Conservation (phyloP, 2,329 filamentous ascomycete genomes). For the Diaporthe longicolla region DNA sequence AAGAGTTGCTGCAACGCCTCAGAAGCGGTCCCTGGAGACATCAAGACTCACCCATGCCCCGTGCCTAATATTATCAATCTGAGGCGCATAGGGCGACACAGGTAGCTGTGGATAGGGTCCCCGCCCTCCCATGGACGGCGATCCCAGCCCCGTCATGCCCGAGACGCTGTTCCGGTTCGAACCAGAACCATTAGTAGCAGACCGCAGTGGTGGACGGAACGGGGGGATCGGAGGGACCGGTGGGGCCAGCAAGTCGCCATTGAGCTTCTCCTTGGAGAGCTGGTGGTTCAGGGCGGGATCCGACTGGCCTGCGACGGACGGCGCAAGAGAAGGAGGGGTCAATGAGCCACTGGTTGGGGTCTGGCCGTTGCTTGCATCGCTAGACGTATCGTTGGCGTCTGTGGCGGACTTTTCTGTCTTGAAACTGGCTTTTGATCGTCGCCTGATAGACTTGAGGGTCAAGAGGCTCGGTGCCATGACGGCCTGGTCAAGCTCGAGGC, state of each 20-base stretch:
- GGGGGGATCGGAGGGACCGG: conserved; percentile 51
- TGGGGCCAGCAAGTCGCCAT: conserved; percentile 44
- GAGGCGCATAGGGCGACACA: conserved; percentile 84
- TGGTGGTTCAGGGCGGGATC: conserved; percentile 76
- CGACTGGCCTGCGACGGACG: conserved; percentile 77
- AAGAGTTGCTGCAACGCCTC: background rate
- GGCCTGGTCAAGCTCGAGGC: conserved; percentile 36
- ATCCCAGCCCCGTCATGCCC: conserved; percentile 73
- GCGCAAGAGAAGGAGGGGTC: conserved; percentile 81
- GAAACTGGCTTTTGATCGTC: conserved; percentile 83
- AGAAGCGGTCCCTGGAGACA: background rate
- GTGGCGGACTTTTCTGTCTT: conserved; percentile 69
- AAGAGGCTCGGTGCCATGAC: conserved; percentile 77
- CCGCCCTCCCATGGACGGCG: conserved; percentile 68
- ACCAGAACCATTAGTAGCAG: conserved; percentile 50
- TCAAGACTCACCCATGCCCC: conserved; percentile 81
- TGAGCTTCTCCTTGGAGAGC: conserved; percentile 47
- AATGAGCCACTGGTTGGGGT: conserved; percentile 77
- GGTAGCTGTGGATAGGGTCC: conserved; percentile 67
- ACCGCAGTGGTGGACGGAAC: conserved; percentile 56
- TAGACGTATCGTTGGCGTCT: conserved; percentile 67
- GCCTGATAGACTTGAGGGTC: conserved; percentile 77
- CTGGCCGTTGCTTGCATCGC: conserved; percentile 72
- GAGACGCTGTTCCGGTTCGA: conserved; percentile 75
- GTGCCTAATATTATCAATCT: conserved; percentile 83